Percentiles rank a stretch among this genome's conserved stretches.
These are phyloP conservation scores for Alisma plantagoaquatica DNA, from an alignment of 106 monocot genomes.

Conservation along the genomic window DNA sequence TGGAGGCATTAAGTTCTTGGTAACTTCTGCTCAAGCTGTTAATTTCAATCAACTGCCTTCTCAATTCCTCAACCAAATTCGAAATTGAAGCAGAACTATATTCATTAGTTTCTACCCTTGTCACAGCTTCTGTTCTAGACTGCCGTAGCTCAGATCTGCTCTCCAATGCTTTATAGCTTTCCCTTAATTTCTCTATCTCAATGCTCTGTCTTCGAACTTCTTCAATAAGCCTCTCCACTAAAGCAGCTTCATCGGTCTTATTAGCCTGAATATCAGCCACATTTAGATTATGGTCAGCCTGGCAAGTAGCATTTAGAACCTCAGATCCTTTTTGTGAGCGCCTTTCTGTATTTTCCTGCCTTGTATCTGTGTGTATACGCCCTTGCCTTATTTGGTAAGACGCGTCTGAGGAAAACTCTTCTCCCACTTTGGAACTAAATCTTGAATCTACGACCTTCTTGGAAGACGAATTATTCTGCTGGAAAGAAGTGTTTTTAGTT, in stretches of 20 bases:
- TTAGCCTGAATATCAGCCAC: not conserved
- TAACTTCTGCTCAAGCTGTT: constrained; percentile 10
- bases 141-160: not conserved
- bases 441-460: too few species aligned
- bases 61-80: constrained; percentile 19
- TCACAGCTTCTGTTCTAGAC: not conserved
- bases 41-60: constrained; percentile 19
- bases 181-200: constrained; percentile 13
- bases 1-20: constrained; percentile 8
- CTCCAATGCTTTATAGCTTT: constrained; percentile 7
- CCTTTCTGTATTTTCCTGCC: not conserved
- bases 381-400: not conserved
- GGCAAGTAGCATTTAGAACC: not conserved
- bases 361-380: not conserved
- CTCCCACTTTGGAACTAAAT: too few species aligned
- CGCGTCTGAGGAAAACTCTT: not conserved
- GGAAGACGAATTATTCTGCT: too few species aligned
- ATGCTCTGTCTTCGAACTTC: constrained; percentile 12
- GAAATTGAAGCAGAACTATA: not conserved
- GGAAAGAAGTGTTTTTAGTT: too few species aligned
- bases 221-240: constrained; percentile 6
- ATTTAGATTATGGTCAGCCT: not conserved
- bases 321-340: not conserved
- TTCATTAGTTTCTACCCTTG: not conserved
- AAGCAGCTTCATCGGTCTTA: constrained; percentile 3